These are phyloP conservation scores for Hymenoscyphus albidus DNA, from an alignment of 2,329 filamentous ascomycete species.

Conservation along the genomic window DNA sequence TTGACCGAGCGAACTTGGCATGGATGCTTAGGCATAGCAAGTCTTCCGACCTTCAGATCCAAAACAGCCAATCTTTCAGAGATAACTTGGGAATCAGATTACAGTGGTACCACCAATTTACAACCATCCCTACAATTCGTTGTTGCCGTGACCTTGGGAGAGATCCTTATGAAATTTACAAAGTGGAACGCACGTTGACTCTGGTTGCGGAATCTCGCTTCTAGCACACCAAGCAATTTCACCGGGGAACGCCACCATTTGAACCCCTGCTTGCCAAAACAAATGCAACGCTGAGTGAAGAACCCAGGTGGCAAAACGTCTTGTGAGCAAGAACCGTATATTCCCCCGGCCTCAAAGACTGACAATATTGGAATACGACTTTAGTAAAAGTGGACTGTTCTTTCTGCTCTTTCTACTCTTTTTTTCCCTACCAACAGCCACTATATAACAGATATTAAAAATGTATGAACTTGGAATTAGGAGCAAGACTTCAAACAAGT, in stretches of 20 bases:
- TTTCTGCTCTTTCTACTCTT: not conserved
- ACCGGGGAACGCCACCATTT: not conserved
- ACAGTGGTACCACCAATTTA: too few species aligned
- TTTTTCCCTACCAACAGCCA: not conserved
- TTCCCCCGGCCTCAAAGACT: not conserved
- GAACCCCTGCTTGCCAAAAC: not conserved
- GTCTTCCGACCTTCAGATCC: not conserved
- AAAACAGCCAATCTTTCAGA: not conserved
- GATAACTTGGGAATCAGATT: too few species aligned
- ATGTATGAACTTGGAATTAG: not conserved
- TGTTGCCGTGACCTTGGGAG: too few species aligned
- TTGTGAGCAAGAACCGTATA: not conserved
- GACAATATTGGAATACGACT: not conserved
- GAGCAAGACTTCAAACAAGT: not conserved
- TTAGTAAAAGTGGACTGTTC: not conserved
- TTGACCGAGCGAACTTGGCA: not conserved
- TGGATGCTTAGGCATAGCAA: not conserved
- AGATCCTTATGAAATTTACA: too few species aligned
- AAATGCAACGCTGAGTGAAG: not conserved
- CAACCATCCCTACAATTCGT: too few species aligned
- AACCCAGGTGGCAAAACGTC: not conserved
- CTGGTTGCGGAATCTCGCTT: not conserved
- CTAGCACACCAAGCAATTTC: not conserved
- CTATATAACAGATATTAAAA: not conserved
- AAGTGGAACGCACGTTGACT: not conserved